Percentiles rank a stretch among this genome's conserved stretches.
Evolutionary conservation across 805 yeast genomes (phyloP).

Genomic region (Diddensiella caesifluorescens): DNA sequence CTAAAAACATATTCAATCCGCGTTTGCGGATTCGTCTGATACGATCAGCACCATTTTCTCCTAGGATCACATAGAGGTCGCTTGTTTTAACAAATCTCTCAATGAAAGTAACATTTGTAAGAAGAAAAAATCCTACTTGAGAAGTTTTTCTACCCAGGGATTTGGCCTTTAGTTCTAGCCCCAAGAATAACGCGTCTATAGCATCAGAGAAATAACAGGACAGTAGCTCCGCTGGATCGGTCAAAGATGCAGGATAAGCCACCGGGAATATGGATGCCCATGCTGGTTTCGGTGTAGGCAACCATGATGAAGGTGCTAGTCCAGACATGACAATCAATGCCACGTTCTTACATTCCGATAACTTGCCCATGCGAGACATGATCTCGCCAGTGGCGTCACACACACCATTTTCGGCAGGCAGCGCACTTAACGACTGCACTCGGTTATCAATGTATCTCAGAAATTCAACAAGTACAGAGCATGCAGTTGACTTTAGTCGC

Average conservation of each 20-base stretch:
- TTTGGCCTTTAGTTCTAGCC: slow-evolving; percentile 57
- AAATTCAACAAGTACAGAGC: slow-evolving; percentile 48
- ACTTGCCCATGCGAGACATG: slow-evolving; percentile 58
- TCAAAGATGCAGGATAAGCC: slow-evolving; percentile 37
- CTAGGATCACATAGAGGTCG: slow-evolving; percentile 41
- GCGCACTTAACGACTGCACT: slow-evolving; percentile 39
- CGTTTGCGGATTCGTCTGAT: slow-evolving; percentile 65
- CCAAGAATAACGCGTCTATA: slow-evolving; percentile 64
- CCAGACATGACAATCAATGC: slow-evolving; percentile 45
- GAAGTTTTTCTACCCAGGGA: slow-evolving; percentile 29
- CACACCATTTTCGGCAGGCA: slow-evolving; percentile 66
- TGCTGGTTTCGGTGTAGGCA: slow-evolving; percentile 53
- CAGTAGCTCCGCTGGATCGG: slow-evolving; percentile 47
- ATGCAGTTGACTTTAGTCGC: slow-evolving; percentile 24
- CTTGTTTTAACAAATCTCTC: slow-evolving; percentile 61
- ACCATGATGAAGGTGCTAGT: slow-evolving; percentile 61
- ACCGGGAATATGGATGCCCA: slow-evolving; percentile 48
- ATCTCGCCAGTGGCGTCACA: slow-evolving; percentile 69
- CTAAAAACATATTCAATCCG: slow-evolving; percentile 64
- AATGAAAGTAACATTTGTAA: slow-evolving; percentile 66
- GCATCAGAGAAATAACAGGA: slow-evolving; percentile 71
- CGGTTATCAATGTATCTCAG: slow-evolving; percentile 51
- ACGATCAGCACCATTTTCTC: slow-evolving; percentile 55
- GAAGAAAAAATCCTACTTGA: slow-evolving; percentile 60
- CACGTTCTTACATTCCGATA: slow-evolving; percentile 57